Conservation (phyloP, 2,329 filamentous ascomycete genomes). For the Hansfordia pulvinata region DNA sequence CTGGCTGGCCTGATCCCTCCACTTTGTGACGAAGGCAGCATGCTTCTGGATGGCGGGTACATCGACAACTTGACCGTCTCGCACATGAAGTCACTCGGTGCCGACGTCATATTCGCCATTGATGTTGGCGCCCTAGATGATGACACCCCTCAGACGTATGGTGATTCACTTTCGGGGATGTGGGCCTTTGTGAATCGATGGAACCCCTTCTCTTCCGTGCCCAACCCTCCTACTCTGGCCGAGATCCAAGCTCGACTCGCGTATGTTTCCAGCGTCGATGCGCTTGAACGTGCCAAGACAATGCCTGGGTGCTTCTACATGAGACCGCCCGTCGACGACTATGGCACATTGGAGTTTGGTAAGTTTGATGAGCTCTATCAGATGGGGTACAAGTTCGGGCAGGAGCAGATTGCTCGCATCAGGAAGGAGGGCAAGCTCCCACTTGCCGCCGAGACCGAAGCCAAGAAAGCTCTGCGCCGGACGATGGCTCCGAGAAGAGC, state of each 20-base stretch:
- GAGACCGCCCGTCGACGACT: slow-evolving; percentile 85
- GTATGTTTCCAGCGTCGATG: slow-evolving; percentile 90
- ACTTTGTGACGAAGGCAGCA: slow-evolving; percentile 89
- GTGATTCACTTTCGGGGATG: slow-evolving; percentile 85
- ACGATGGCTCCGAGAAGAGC: slow-evolving; percentile 70
- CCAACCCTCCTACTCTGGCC: slow-evolving; percentile 86
- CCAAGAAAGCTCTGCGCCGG: slow-evolving; percentile 61
- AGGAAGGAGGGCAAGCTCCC: slow-evolving; percentile 66
- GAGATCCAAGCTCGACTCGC: slow-evolving; percentile 93
- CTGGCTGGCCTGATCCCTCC: slow-evolving; percentile 85
- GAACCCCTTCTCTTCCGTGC: slow-evolving; percentile 83
- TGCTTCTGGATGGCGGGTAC: slow-evolving; percentile 93
- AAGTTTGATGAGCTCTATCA: slow-evolving; percentile 97
- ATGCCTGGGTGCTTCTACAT: slow-evolving; percentile 91
- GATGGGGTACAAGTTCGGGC: slow-evolving; percentile 76
- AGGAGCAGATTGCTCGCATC: slow-evolving; percentile 64
- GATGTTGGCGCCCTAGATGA: slow-evolving; percentile 92
- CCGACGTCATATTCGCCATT: slow-evolving; percentile 87
- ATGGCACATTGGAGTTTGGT: slow-evolving; percentile 88
- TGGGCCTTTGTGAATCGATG: slow-evolving; percentile 94
- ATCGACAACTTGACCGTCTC: slow-evolving; percentile 94
- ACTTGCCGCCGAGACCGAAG: slow-evolving; percentile 57
- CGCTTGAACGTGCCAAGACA: slow-evolving; percentile 82
- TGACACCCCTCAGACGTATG: slow-evolving; percentile 80
- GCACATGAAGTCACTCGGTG: slow-evolving; percentile 91